Conservation (phyloP, 2,329 filamentous ascomycete genomes). For the Fusarium falciforme region DNA sequence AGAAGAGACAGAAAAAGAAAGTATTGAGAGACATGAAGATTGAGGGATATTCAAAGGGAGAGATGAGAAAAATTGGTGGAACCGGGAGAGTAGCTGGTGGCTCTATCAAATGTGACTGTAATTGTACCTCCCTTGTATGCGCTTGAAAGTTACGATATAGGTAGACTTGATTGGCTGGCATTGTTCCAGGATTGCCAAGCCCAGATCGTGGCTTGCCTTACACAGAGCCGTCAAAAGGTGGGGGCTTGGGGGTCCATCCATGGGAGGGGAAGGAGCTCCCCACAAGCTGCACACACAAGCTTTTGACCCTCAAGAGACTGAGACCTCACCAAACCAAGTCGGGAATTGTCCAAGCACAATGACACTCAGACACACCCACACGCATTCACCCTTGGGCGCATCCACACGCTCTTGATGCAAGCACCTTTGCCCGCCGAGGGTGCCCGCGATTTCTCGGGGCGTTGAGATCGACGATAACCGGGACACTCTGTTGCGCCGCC, state of each 20-base stretch:
- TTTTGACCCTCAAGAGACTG: neutral
- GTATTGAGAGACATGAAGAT: neutral
- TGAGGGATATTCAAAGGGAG: neutral
- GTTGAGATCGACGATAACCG: slow-evolving; percentile 3
- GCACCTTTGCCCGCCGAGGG: neutral
- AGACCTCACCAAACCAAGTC: slow-evolving; percentile 1
- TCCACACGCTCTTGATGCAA: neutral
- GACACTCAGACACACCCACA: neutral
- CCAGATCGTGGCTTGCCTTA: neutral
- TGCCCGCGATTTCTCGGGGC: slow-evolving; percentile 7
- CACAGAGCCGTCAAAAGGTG: neutral
- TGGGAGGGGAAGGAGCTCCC: slow-evolving; percentile 1
- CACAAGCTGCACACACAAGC: neutral
- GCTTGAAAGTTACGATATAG: neutral
- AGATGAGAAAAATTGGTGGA: neutral
- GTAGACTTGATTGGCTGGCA: neutral
- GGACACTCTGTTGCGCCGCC: neutral
- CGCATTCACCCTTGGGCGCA: neutral
- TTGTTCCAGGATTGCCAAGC: neutral
- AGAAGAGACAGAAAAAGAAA: neutral
- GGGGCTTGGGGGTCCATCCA: neutral
- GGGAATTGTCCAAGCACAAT: slow-evolving; percentile 6
- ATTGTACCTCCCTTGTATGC: neutral
- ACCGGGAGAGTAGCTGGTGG: neutral
- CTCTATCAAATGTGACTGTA: neutral